Percentiles rank a stretch among this genome's conserved stretches.
phyloP scores from a whole-genome alignment of 2,329 filamentous ascomycete species.

The Fonsecaea monophora region DNA sequence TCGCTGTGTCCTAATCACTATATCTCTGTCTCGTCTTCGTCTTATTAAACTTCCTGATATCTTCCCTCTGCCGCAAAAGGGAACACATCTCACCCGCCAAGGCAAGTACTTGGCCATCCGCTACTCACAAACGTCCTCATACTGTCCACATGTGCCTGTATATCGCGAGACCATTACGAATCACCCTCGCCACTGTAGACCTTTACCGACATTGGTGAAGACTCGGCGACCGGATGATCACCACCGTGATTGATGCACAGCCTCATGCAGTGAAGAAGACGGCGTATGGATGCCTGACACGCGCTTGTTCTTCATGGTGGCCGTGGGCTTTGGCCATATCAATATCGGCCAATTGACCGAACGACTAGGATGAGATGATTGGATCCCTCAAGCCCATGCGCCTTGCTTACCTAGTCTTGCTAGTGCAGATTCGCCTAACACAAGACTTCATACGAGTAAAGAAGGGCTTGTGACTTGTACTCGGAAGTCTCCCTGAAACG shows the following conservation, averaged over 20 bases:
- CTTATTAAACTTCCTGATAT: slow-evolving; percentile 31
- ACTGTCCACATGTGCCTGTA: too few species aligned
- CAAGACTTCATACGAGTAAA: too few species aligned
- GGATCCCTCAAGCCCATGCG: neutral
- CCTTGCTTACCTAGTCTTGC: neutral
- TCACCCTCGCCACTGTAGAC: slow-evolving; percentile 36
- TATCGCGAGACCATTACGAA: slow-evolving; percentile 59
- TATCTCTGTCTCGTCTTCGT: slow-evolving; percentile 25
- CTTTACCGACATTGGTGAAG: neutral
- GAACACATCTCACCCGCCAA: slow-evolving; percentile 62
- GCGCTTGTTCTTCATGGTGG: neutral
- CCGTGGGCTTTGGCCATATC: neutral
- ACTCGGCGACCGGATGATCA: neutral
- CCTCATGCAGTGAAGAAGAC: slow-evolving; percentile 8
- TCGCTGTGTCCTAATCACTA: neutral
- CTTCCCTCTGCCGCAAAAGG: slow-evolving; percentile 46
- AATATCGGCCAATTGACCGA: neutral
- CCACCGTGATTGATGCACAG: neutral
- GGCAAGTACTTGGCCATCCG: slow-evolving; percentile 62
- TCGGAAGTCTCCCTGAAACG: neutral
- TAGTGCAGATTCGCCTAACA: neutral
- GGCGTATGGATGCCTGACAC: neutral
- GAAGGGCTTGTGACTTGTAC: too few species aligned
- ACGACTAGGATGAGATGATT: neutral
- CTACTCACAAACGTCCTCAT: slow-evolving; percentile 61